A percentile compares a stretch with the other conserved stretches of the same genome.
These are phyloP conservation scores for Vaccinium darrowii DNA, from an alignment of 148 eudicot genomes.

Conservation along the genomic window DNA sequence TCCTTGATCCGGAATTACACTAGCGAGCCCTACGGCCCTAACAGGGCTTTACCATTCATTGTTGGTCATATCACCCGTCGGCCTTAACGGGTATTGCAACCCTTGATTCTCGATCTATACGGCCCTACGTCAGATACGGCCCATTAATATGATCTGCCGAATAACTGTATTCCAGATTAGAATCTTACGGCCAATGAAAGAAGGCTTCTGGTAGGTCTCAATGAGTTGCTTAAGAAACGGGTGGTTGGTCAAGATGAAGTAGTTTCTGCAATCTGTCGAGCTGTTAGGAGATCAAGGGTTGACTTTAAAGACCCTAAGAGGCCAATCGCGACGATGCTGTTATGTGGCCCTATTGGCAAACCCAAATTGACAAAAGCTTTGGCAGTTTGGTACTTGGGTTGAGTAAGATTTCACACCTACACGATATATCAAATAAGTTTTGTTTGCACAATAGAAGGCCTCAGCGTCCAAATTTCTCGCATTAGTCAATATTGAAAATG, in stretches of 20 bases:
- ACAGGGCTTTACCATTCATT: too few species aligned
- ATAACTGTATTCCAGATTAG: conserved; percentile 60
- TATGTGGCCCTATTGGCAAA: conserved; percentile 68
- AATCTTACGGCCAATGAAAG: conserved; percentile 53
- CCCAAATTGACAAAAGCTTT: conserved; percentile 60
- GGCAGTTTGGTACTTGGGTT: conserved; percentile 56
- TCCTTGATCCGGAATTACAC: too few species aligned
- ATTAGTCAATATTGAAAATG: neutral
- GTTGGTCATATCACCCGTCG: too few species aligned
- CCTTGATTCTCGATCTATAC: too few species aligned
- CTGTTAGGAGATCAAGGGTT: conserved; percentile 61
- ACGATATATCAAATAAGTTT: neutral
- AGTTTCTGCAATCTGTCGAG: conserved; percentile 51
- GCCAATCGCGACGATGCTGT: conserved; percentile 58
- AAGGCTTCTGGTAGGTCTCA: conserved; percentile 47
- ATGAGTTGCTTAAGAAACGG: conserved; percentile 49
- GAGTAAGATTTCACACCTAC: conserved; percentile 33
- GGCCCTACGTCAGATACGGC: too few species aligned
- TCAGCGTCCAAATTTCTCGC: neutral
- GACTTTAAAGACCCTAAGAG: conserved; percentile 54
- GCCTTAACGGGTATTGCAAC: too few species aligned
- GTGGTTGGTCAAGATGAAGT: conserved; percentile 70
- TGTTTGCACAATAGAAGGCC: neutral
- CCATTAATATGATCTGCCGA: too few species aligned
- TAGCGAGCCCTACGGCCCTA: too few species aligned